Evolutionary conservation across 2,329 filamentous ascomycete genomes (phyloP).

Genomic region (Talaromyces atroroseus): DNA sequence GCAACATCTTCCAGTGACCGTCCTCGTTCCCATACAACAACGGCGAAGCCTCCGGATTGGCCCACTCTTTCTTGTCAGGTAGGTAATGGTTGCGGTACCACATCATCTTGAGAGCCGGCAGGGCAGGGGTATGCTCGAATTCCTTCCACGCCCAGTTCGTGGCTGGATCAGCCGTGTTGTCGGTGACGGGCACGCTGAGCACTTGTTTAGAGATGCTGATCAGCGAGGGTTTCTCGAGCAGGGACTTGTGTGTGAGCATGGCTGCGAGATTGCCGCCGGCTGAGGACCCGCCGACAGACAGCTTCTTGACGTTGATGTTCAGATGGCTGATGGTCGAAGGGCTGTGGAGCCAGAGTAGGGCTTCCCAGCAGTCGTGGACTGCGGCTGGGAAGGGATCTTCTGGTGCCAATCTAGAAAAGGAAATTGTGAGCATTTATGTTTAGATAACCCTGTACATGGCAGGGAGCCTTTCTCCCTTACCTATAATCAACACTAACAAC

Average conservation of each 20-base stretch:
- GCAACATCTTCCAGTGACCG: slow-evolving; percentile 42
- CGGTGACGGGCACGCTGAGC: slow-evolving; percentile 54
- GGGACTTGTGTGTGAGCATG: slow-evolving; percentile 49
- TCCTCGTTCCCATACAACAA: slow-evolving; percentile 45
- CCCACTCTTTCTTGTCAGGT: slow-evolving; percentile 42
- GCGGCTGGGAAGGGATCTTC: slow-evolving; percentile 54
- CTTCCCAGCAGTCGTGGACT: slow-evolving; percentile 54
- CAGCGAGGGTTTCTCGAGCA: slow-evolving; percentile 30
- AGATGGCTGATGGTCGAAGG: slow-evolving; percentile 36
- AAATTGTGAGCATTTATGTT: too few species aligned
- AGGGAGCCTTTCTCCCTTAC: too few species aligned
- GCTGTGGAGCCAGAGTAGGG: slow-evolving; percentile 45
- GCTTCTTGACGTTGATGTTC: slow-evolving; percentile 37
- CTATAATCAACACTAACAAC: slow-evolving; percentile 54
- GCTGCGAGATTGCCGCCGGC: slow-evolving; percentile 51
- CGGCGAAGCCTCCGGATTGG: slow-evolving; percentile 50
- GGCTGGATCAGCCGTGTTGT: slow-evolving; percentile 49
- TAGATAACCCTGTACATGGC: too few species aligned
- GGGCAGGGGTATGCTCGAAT: slow-evolving; percentile 48
- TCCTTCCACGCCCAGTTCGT: slow-evolving; percentile 47
- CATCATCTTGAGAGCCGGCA: slow-evolving; percentile 54
- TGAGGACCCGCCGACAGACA: slow-evolving; percentile 48
- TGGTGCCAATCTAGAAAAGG: slow-evolving; percentile 45
- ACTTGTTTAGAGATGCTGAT: slow-evolving; percentile 46
- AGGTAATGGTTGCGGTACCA: slow-evolving; percentile 58